Evolutionary conservation across 2,329 filamentous ascomycete species (phyloP).

Genomic region (Cryoendolithus antarcticus): DNA sequence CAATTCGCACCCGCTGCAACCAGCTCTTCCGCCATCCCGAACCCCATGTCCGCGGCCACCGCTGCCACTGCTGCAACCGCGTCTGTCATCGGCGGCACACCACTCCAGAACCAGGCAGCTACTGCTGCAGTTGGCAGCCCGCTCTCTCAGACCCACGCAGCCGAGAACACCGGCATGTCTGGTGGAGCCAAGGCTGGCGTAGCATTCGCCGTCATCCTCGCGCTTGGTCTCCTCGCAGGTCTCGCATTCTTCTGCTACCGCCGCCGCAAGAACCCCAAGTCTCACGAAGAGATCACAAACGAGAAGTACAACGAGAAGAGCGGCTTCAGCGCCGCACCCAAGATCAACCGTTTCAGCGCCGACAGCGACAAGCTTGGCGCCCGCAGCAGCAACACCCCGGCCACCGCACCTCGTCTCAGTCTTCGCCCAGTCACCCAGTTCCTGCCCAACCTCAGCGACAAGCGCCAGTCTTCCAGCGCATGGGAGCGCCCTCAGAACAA

Average conservation of each 20-base stretch:
- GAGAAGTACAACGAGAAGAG: conserved; percentile 33
- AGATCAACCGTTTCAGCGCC: conserved; percentile 11
- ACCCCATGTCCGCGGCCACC: too few relatives aligned
- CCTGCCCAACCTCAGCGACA: conserved; percentile 49
- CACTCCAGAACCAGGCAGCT: conserved; percentile 1
- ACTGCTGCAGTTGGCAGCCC: too few relatives aligned
- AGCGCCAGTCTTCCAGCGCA: conserved; percentile 29
- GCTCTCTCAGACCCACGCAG: neutral
- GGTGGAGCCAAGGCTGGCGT: conserved; percentile 61
- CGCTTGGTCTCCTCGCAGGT: conserved; percentile 53
- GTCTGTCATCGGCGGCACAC: conserved; percentile 5
- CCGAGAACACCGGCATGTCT: conserved; percentile 27
- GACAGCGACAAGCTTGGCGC: conserved; percentile 21
- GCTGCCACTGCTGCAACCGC: neutral
- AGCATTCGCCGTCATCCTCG: conserved; percentile 66
- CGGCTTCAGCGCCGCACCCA: conserved; percentile 6
- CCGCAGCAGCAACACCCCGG: conserved; percentile 32
- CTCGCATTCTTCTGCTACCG: conserved; percentile 60
- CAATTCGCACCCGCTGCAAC: too few relatives aligned
- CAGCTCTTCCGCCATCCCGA: too few relatives aligned
- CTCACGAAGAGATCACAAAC: conserved; percentile 20
- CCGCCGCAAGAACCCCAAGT: conserved; percentile 50
- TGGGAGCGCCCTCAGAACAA: conserved; percentile 20
- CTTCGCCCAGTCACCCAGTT: conserved; percentile 77
- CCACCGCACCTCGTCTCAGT: conserved; percentile 65